A percentile compares a stretch with the other conserved stretches of the same genome.
phyloP scores from a whole-genome alignment of 1,139 yeast species.

The Kodamaea suecica region DNA sequence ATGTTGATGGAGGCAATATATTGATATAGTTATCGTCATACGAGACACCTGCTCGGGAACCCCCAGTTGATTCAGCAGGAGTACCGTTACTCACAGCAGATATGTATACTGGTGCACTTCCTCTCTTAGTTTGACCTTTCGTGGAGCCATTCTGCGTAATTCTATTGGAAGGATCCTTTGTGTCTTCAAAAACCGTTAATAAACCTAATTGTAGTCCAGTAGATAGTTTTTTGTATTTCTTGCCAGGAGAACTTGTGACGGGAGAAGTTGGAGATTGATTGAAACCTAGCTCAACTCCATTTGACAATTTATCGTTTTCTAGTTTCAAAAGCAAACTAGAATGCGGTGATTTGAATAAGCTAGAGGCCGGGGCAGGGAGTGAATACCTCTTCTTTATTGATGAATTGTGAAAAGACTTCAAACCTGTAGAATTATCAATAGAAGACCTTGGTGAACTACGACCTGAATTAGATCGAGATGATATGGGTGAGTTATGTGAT shows the following conservation, averaged over 20 bases:
- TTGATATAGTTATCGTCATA: constrained; percentile 32
- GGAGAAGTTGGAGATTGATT: constrained; percentile 3
- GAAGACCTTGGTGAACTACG: constrained; percentile 16
- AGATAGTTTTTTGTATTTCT: constrained; percentile 33
- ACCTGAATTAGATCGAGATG: constrained; percentile 17
- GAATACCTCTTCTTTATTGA: constrained; percentile 30
- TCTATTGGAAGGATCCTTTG: constrained; percentile 6
- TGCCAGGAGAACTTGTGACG: constrained; percentile 14
- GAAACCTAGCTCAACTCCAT: constrained; percentile 5
- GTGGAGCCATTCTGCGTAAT: neutral
- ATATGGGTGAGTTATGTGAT: constrained; percentile 11
- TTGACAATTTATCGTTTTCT: constrained; percentile 3
- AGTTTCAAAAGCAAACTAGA: constrained; percentile 8
- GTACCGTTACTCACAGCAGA: neutral
- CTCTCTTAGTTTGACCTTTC: constrained; percentile 1
- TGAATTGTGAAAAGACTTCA: constrained; percentile 38
- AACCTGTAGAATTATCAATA: constrained; percentile 13
- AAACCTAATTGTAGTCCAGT: constrained; percentile 42
- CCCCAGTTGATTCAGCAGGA: constrained; percentile 4
- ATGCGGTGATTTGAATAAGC: constrained; percentile 2
- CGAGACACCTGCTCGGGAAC: constrained; percentile 14
- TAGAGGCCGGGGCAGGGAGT: constrained; percentile 16
- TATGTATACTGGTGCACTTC: neutral
- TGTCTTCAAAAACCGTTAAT: constrained; percentile 41
- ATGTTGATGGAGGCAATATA: constrained; percentile 23